phyloP scores from a whole-genome alignment of 306 rosid genomes.

The Dalbergia cochinchinensis region DNA sequence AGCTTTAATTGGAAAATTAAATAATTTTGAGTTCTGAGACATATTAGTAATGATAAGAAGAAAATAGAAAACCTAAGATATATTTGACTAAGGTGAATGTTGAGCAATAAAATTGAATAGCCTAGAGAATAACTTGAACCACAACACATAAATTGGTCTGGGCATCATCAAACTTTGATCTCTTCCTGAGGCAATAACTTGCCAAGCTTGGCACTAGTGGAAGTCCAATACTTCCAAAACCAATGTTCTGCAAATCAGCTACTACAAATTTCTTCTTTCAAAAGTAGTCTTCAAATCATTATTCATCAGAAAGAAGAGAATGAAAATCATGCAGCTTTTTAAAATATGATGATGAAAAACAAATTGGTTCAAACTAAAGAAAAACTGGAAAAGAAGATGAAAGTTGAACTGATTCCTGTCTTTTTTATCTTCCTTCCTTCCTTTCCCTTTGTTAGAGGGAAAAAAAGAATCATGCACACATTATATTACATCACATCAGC shows the following conservation, averaged over 20 bases:
- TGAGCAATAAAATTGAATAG: conserved; percentile 29
- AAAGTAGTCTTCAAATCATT: conserved; percentile 25
- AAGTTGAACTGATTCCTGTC: conserved; percentile 4
- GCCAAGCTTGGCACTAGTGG: conserved; percentile 13
- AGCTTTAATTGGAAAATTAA: conserved; percentile 31
- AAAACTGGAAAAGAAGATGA: conserved; percentile 12
- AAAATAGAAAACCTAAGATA: conserved; percentile 12
- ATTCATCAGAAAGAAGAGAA: conserved; percentile 5
- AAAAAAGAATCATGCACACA: background rate
- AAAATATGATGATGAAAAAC: conserved; percentile 23
- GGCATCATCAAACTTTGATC: background rate
- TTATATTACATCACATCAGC: conserved; percentile 22
- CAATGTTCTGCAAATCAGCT: conserved; percentile 17
- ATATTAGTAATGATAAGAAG: conserved; percentile 25
- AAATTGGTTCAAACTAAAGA: conserved; percentile 24
- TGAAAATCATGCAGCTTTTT: conserved; percentile 8
- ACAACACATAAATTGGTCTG: conserved; percentile 12
- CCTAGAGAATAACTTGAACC: conserved; percentile 27
- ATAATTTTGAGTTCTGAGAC: background rate
- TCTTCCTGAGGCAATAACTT: conserved; percentile 20
- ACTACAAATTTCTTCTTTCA: background rate
- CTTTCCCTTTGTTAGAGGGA: conserved; percentile 14
- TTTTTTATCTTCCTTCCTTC: conserved; percentile 1
- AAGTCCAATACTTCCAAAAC: conserved; percentile 36
- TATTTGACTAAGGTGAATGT: conserved; percentile 6